These are phyloP conservation scores for Pleochaeta shiraiana DNA, from an alignment of 2,329 filamentous ascomycete species.

Conservation along the genomic window DNA sequence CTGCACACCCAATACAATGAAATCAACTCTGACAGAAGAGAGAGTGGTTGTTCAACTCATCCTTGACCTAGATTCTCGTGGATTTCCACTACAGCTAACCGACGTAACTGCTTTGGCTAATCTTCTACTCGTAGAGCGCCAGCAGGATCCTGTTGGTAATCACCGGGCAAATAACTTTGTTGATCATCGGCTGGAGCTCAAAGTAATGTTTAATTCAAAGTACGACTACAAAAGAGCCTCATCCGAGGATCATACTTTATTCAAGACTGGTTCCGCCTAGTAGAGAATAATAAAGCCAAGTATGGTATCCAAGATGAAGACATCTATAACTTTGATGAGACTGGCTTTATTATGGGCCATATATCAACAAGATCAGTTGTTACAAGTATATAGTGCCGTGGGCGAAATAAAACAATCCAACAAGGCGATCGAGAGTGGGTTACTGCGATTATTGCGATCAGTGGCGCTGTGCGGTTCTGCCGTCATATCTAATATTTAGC, in stretches of 20 bases:
- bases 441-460: too few species aligned
- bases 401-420: too few species aligned
- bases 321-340: too few species aligned
- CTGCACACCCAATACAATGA: background rate
- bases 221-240: background rate
- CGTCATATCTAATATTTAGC: too few species aligned
- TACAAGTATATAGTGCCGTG: too few species aligned
- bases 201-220: background rate
- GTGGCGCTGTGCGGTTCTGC: too few species aligned
- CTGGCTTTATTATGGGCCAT: background rate
- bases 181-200: background rate
- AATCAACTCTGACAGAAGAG: background rate
- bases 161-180: background rate
- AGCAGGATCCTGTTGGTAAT: background rate
- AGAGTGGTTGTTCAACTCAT: background rate
- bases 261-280: background rate
- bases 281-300: background rate
- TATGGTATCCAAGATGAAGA: background rate
- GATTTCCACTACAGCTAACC: background rate
- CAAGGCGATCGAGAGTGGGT: too few species aligned
- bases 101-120: background rate
- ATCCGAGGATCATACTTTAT: background rate
- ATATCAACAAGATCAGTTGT: background rate
- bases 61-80: background rate
- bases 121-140: background rate